Evolutionary conservation across 306 rosid genomes (phyloP).

Genomic region (Vigna trinervia): DNA sequence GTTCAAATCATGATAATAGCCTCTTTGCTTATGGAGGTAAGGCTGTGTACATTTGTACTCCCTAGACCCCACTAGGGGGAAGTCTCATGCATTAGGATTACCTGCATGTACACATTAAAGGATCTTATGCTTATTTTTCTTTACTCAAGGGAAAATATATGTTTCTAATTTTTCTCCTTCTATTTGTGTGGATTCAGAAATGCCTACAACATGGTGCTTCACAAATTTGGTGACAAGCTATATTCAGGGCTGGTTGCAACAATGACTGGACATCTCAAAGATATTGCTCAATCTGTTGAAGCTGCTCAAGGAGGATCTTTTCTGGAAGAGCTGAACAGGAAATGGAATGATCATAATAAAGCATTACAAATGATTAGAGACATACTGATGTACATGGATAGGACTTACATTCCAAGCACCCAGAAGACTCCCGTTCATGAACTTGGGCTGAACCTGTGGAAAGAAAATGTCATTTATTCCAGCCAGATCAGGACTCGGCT

Average conservation of each 20-base stretch:
- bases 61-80: not conserved
- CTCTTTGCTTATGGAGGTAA: not conserved
- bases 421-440: slow-evolving; percentile 92
- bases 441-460: slow-evolving; percentile 94
- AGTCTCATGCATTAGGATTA: not conserved
- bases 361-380: slow-evolving; percentile 93
- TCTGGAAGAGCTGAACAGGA: slow-evolving; percentile 87
- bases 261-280: slow-evolving; percentile 86
- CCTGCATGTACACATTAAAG: not conserved
- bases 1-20: not conserved
- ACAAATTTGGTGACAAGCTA: slow-evolving; percentile 92
- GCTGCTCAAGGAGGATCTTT: slow-evolving; percentile 87
- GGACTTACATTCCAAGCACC: slow-evolving; percentile 86
- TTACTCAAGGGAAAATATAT: not conserved
- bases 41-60: not conserved
- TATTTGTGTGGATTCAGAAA: slow-evolving; percentile 64
- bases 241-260: slow-evolving; percentile 79
- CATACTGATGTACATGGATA: slow-evolving; percentile 97
- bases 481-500: slow-evolving; percentile 81
- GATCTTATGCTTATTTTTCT: slow-evolving; percentile 8
- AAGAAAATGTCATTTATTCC: slow-evolving; percentile 79
- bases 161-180: slow-evolving; percentile 31
- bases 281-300: slow-evolving; percentile 78
- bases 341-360: slow-evolving; percentile 91
- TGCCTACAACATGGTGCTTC: slow-evolving; percentile 98